Conservation (phyloP, 257 asterid genomes). For the Leptodermis oblonga region DNA sequence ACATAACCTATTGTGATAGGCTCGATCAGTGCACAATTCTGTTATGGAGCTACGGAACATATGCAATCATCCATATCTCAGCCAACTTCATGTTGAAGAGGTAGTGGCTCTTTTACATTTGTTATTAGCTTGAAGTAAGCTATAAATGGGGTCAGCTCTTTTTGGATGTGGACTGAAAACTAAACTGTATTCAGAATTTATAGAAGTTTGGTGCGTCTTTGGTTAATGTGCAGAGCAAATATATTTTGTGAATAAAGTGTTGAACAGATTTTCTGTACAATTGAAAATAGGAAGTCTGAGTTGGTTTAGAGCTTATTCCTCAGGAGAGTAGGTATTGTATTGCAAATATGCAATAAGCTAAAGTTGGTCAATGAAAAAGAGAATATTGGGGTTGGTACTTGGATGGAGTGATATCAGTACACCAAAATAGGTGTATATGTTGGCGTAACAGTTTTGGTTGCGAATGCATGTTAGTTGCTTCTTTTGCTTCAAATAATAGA, state of each 20-base stretch:
- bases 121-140: constrained; percentile 2
- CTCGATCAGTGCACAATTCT: constrained; percentile 92
- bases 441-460: background rate
- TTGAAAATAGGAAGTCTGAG: background rate
- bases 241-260: background rate
- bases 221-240: background rate
- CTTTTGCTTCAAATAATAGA: background rate
- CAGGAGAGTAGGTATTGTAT: background rate
- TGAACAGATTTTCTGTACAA: background rate
- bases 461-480: background rate
- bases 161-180: background rate
- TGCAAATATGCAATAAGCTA: background rate
- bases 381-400: background rate
- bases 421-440: background rate
- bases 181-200: background rate
- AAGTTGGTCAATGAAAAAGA: background rate
- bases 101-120: constrained; percentile 34
- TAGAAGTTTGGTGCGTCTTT: background rate
- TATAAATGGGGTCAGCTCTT: background rate
- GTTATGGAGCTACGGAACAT: constrained; percentile 98
- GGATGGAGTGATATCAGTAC: background rate
- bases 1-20: constrained; percentile 41
- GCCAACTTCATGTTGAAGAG: constrained; percentile 99
- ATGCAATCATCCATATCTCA: constrained; percentile 98
- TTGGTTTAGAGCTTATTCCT: background rate